phyloP scores from a whole-genome alignment of 805 yeast genomes.

The Candida tibetensis region DNA sequence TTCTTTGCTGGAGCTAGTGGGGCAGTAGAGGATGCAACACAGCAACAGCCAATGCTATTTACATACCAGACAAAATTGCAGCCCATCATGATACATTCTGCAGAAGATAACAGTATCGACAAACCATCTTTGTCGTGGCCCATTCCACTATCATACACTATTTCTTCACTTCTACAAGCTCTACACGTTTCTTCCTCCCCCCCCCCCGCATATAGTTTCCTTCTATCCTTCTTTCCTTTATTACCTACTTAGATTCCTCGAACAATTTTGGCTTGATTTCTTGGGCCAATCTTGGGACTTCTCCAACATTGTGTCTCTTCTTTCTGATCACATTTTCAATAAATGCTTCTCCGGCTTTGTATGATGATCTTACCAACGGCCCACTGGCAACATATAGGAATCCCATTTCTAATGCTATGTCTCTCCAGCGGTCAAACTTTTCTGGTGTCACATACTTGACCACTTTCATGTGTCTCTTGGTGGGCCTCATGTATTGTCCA shows the following conservation, averaged over 20 bases:
- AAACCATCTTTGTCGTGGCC: no score
- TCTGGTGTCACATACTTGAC: slow-evolving; percentile 94
- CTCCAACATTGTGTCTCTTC: slow-evolving; percentile 55
- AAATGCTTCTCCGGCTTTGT: slow-evolving; percentile 97
- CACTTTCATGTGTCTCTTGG: slow-evolving; percentile 97
- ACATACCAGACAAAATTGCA: no score
- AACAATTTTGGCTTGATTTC: slow-evolving; percentile 17
- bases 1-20: no score
- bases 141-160: no score
- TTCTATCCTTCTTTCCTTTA: no score
- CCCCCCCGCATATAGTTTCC: no score
- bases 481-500: slow-evolving; percentile 99
- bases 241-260: slow-evolving; percentile 1
- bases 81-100: no score
- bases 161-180: no score
- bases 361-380: slow-evolving; percentile 92
- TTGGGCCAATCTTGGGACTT: slow-evolving; percentile 31
- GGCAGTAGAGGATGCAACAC: no score
- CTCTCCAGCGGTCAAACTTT: slow-evolving; percentile 91
- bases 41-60: no score
- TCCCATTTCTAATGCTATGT: slow-evolving; percentile 81
- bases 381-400: slow-evolving; percentile 97
- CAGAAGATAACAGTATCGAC: no score
- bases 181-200: no score
- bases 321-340: slow-evolving; percentile 89